phyloP scores from a whole-genome alignment of 352 stramenopile species.

The Pythium aquatile region DNA sequence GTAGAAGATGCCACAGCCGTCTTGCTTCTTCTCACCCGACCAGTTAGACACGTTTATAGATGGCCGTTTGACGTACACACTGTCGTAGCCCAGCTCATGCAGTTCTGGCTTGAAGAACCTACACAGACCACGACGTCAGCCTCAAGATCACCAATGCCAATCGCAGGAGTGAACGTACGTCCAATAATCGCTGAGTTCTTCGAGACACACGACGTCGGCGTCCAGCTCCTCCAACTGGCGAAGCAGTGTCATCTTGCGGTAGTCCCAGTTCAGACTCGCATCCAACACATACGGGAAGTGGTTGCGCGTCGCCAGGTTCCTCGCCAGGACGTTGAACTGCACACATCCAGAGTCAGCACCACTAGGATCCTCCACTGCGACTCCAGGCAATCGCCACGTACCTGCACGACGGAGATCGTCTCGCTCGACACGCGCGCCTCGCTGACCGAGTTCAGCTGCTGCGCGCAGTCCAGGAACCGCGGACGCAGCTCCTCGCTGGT shows the following conservation, averaged over 20 bases:
- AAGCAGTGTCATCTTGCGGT: slow-evolving; percentile 74
- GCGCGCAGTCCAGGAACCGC: slow-evolving; percentile 46
- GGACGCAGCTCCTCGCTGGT: slow-evolving; percentile 11
- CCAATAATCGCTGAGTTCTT: slow-evolving; percentile 89
- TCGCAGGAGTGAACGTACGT: slow-evolving; percentile 43
- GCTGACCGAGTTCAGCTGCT: slow-evolving; percentile 42
- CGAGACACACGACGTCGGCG: slow-evolving; percentile 80
- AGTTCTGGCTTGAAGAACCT: slow-evolving; percentile 84
- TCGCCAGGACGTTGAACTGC: slow-evolving; percentile 83
- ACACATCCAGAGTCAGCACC: not conserved
- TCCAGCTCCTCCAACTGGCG: slow-evolving; percentile 71
- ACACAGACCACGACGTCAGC: not conserved
- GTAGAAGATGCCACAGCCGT: slow-evolving; percentile 88
- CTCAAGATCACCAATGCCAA: not conserved
- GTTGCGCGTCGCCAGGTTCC: slow-evolving; percentile 81
- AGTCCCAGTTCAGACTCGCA: slow-evolving; percentile 80
- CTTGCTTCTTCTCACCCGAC: slow-evolving; percentile 86
- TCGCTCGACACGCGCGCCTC: slow-evolving; percentile 41
- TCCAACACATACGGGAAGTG: slow-evolving; percentile 88
- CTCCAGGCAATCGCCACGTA: slow-evolving; percentile 14
- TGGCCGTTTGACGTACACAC: slow-evolving; percentile 81
- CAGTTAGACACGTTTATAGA: slow-evolving; percentile 85
- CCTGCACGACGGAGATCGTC: slow-evolving; percentile 79
- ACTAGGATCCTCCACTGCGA: not conserved
- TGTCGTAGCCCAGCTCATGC: slow-evolving; percentile 75